Evolutionary conservation across 2,329 filamentous ascomycete genomes (phyloP).

Genomic region (Talaromyces verruculosus): DNA sequence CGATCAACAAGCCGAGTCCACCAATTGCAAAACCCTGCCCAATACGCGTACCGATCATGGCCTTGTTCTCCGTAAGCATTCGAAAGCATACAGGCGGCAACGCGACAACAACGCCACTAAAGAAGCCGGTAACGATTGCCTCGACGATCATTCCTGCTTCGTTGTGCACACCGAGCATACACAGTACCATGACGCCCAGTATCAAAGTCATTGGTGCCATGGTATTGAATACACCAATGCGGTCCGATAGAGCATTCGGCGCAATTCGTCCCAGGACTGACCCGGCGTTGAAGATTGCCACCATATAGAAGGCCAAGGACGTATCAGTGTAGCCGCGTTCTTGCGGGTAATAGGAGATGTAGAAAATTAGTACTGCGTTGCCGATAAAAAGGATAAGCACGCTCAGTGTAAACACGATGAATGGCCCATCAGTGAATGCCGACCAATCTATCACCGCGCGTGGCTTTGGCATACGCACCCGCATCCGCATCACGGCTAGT

Average conservation of each 20-base stretch:
- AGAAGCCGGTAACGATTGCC: conserved; percentile 42
- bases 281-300: conserved; percentile 66
- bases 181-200: conserved; percentile 21
- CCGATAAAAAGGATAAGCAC: conserved; percentile 63
- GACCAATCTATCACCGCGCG: conserved; percentile 46
- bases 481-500: conserved; percentile 45
- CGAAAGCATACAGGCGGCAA: conserved; percentile 31
- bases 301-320: conserved; percentile 63
- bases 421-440: conserved; percentile 47
- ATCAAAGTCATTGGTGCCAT: conserved; percentile 35
- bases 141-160: conserved; percentile 30
- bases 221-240: conserved; percentile 51
- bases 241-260: conserved; percentile 54
- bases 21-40: conserved; percentile 53
- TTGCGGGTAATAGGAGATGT: conserved; percentile 46
- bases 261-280: conserved; percentile 60
- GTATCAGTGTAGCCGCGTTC: conserved; percentile 44
- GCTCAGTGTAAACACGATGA: conserved; percentile 50
- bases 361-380: conserved; percentile 51
- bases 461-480: conserved; percentile 35
- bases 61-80: conserved; percentile 39
- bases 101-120: conserved; percentile 43
- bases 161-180: conserved; percentile 28
- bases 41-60: conserved; percentile 54
- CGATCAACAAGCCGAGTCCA: conserved; percentile 48